phyloP scores from a whole-genome alignment of 2,329 filamentous ascomycete species.

The Hypocreales sp. region DNA sequence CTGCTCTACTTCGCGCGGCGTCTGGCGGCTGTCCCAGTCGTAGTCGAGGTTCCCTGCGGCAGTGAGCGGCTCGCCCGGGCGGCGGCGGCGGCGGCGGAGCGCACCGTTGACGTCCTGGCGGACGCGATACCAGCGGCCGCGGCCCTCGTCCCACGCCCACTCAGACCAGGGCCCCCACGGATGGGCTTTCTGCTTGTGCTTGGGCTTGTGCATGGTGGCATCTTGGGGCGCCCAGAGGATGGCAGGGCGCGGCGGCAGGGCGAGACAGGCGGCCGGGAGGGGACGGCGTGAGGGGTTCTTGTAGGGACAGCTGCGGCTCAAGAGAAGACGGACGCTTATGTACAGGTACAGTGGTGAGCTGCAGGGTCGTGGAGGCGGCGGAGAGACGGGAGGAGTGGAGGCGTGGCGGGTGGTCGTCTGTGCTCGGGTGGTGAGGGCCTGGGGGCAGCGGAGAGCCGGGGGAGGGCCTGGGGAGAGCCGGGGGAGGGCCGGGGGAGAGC shows the following conservation, averaged over 20 bases:
- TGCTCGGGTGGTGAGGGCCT: no score
- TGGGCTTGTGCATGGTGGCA: slow-evolving; percentile 15
- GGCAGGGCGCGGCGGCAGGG: not conserved
- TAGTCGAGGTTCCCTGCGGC: slow-evolving; percentile 7
- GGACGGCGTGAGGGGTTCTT: no score
- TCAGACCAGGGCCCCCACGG: slow-evolving; percentile 12
- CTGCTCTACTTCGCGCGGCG: slow-evolving; percentile 3
- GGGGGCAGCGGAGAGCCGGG: no score
- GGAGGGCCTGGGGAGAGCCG: no score
- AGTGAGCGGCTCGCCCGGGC: not conserved
- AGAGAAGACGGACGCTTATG: no score
- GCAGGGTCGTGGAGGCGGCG: no score
- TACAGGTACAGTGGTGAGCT: no score
- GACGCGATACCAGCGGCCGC: slow-evolving; percentile 9
- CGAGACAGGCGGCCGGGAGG: not conserved
- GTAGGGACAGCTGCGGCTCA: not conserved
- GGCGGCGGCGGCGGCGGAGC: not conserved
- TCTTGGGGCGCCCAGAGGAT: slow-evolving; percentile 6
- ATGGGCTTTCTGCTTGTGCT: slow-evolving; percentile 11
- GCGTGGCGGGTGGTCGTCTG: no score
- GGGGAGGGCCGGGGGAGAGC: no score
- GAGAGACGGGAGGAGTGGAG: no score
- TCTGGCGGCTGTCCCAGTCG: slow-evolving; percentile 6
- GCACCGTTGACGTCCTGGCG: slow-evolving; percentile 11
- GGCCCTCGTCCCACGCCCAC: slow-evolving; percentile 9